A percentile compares a stretch with the other conserved stretches of the same genome.
phyloP scores from a whole-genome alignment of 768 basidiomycete species.

The Dioszegia aurantiaca region DNA sequence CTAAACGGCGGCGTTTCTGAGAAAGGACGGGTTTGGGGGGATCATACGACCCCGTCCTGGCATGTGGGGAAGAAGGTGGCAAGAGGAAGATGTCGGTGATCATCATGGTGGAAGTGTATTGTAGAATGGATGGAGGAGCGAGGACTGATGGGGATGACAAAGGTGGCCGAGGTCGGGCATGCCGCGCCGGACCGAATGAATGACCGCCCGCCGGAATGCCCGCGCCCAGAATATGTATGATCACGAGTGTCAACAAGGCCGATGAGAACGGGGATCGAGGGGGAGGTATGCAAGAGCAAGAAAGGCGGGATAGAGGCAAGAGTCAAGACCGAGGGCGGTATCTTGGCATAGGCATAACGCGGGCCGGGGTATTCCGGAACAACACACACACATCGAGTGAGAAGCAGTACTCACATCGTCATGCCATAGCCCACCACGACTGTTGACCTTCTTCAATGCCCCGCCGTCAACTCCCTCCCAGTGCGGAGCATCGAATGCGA shows the following conservation, averaged over 20 bases:
- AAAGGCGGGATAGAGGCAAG: no score
- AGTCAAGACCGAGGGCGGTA: background rate
- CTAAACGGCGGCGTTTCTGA: background rate
- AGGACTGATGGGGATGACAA: no score
- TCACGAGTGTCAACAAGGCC: no score
- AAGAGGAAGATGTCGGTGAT: background rate
- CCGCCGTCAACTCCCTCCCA: slow-evolving; percentile 17
- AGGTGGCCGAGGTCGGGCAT: no score
- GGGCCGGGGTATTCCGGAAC: slow-evolving; percentile 1
- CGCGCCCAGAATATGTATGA: no score
- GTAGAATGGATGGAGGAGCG: no score
- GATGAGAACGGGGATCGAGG: no score
- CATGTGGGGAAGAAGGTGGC: background rate
- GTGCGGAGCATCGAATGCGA: background rate
- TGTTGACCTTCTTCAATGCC: slow-evolving; percentile 28
- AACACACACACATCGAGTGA: background rate
- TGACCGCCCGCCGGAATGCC: no score
- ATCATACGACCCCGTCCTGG: background rate
- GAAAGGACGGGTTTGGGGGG: background rate
- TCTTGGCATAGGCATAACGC: slow-evolving; percentile 1
- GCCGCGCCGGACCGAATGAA: no score
- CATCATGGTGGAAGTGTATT: background rate
- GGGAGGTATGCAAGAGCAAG: no score
- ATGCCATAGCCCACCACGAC: slow-evolving; percentile 36
- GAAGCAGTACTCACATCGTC: slow-evolving; percentile 41